Evolutionary conservation across 306 rosid species (phyloP).

Genomic region (Quillaja saponaria): DNA sequence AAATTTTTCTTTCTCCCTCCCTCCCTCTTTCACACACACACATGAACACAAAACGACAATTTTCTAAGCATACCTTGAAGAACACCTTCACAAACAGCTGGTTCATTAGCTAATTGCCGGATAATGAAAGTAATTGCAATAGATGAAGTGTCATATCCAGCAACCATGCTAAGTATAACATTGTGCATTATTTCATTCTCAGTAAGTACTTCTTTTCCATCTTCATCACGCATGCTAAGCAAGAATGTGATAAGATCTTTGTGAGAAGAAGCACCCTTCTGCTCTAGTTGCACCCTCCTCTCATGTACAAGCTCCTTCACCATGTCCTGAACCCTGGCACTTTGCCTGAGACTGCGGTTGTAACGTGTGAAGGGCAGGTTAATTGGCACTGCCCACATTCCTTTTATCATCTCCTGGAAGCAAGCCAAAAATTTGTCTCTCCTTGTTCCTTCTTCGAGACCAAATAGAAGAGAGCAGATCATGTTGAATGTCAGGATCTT

Average conservation of each 20-base stretch:
- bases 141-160: conserved; percentile 51
- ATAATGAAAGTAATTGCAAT: conserved; percentile 40
- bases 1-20: too few relatives aligned
- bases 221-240: conserved; percentile 36
- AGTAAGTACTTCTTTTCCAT: conserved; percentile 24
- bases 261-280: conserved; percentile 26
- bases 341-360: conserved; percentile 37
- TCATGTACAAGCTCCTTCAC: conserved; percentile 32
- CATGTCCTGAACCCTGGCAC: conserved; percentile 39
- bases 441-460: too few relatives aligned
- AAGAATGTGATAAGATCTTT: conserved; percentile 47
- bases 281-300: conserved; percentile 30
- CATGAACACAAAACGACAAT: too few relatives aligned
- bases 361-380: conserved; percentile 51
- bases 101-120: conserved; percentile 33
- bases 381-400: conserved; percentile 45
- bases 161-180: conserved; percentile 37
- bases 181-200: conserved; percentile 47
- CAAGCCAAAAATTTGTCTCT: conserved; percentile 1
- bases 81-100: conserved; percentile 38
- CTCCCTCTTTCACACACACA: too few relatives aligned
- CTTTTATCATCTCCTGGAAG: conserved; percentile 41
- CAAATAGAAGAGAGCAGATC: too few relatives aligned
- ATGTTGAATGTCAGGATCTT: too few relatives aligned
- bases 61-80: conserved; percentile 52